Conservation (phyloP, 306 rosid genomes). For the Malus sylvestris region DNA sequence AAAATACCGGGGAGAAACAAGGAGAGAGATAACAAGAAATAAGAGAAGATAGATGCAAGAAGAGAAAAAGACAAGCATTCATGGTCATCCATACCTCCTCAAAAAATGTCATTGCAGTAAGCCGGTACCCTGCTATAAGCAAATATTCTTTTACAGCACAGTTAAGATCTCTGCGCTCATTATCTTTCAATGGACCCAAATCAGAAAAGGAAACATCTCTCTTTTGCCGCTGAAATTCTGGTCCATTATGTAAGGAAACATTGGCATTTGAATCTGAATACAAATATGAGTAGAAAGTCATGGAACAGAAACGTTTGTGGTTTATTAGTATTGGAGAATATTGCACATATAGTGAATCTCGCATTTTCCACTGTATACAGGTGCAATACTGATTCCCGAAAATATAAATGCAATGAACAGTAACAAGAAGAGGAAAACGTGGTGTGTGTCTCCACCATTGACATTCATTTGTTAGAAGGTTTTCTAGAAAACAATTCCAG, state of each 20-base stretch:
- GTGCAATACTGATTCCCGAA: neutral
- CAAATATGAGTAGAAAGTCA: slow-evolving; percentile 18
- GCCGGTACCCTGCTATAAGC: slow-evolving; percentile 90
- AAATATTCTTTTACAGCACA: slow-evolving; percentile 94
- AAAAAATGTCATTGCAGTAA: slow-evolving; percentile 96
- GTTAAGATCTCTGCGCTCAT: slow-evolving; percentile 80
- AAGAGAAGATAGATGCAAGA: neutral
- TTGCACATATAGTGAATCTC: neutral
- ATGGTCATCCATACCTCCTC: slow-evolving; percentile 64
- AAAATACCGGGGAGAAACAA: neutral
- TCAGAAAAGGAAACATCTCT: slow-evolving; percentile 45
- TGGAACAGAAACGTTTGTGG: neutral
- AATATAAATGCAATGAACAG: neutral
- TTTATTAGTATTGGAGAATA: neutral
- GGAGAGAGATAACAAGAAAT: neutral
- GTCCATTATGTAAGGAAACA: slow-evolving; percentile 36
- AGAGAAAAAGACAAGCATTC: neutral
- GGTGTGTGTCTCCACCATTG: neutral
- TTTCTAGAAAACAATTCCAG: slow-evolving; percentile 1
- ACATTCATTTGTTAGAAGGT: neutral
- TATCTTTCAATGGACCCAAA: slow-evolving; percentile 77
- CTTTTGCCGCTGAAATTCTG: slow-evolving; percentile 41
- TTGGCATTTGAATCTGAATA: slow-evolving; percentile 39
- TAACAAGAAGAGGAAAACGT: neutral
- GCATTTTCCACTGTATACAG: slow-evolving; percentile 2